Evolutionary conservation across 139 green algal genomes (phyloP), one percentile per base, ranked within the genome.

Genomic region (Spirogloea muscicola): DNA sequence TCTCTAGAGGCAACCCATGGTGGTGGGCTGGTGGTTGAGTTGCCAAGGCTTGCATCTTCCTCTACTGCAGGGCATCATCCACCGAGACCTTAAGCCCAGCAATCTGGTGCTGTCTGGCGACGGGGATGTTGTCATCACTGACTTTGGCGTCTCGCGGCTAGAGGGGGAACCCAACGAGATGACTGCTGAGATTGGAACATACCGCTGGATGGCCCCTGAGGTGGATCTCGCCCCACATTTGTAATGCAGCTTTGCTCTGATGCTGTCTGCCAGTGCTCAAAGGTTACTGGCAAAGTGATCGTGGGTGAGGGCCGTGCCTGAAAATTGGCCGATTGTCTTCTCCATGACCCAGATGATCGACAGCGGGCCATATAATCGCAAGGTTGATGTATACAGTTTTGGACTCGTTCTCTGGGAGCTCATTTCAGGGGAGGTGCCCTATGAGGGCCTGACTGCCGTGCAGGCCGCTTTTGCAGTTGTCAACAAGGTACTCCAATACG

Each of bases 271-370:
- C 21, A 55, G 21, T 21, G 21, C 46, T 55, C n/a, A n/a, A n/a
- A 55, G 21, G n/a, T 55, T 55, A 55, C 46, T 31, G 46, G 21
- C 21, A 55, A 55, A 55, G 21, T 55, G 46, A 55, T 55, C 21
- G 46, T 55, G 46, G 21, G 46, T 55, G 21, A 55, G 21, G 21
- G 21, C 46, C 21, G 21, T 55, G 21, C 21, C 46, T 55, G 21
- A 31, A 31, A 55, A 55, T 55, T 31, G 21, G 46, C 46, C 21
- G 21, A 21, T 31, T 31, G 21, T 55, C 46, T 21, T n/a, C n/a
- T n/a, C n/a, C n/a, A n/a, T n/a, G n/a, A n/a, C n/a, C n/a, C 72
- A 99, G 83, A 93, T 99, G 21, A 99, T 99, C 41, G 93, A 98
- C 84, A 93, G 97, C 87, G 89, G 90, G 76, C 90, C 93, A 0